Conservation (phyloP, 2,329 filamentous ascomycete species). For the Huntiella decipiens region DNA sequence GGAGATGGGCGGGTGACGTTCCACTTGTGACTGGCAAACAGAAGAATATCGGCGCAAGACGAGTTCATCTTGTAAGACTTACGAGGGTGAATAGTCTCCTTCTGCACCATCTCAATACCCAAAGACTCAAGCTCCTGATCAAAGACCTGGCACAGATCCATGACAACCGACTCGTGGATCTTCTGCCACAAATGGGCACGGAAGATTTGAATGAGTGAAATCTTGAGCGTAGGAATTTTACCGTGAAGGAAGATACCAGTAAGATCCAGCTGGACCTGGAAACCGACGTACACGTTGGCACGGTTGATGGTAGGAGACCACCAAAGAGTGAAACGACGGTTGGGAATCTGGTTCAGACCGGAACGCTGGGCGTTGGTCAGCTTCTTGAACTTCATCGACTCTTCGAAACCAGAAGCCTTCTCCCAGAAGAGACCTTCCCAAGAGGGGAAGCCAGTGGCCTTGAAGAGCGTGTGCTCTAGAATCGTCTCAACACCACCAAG, state of each 20-base stretch:
- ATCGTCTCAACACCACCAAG: constrained; percentile 95
- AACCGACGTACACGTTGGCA: constrained; percentile 96
- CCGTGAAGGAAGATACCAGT: constrained; percentile 98
- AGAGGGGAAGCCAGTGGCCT: constrained; percentile 85
- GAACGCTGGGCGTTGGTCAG: constrained; percentile 91
- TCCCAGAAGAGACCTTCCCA: constrained; percentile 97
- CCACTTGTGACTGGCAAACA: constrained; percentile 98
- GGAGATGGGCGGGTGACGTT: constrained; percentile 87
- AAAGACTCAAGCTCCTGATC: constrained; percentile 92
- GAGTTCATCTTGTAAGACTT: constrained; percentile 99
- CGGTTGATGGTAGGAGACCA: constrained; percentile 90
- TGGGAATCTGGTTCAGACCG: constrained; percentile 95
- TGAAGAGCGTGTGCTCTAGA: constrained; percentile 89
- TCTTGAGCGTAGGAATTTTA: constrained; percentile 95
- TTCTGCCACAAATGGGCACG: constrained; percentile 99
- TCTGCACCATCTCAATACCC: constrained; percentile 93
- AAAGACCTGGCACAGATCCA: constrained; percentile 97
- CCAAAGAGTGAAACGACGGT: constrained; percentile 95
- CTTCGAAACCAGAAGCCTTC: constrained; percentile 38
- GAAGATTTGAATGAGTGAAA: constrained; percentile 97
- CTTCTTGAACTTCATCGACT: constrained; percentile 94
- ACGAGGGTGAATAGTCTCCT: constrained; percentile 95
- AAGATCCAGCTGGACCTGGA: constrained; percentile 93
- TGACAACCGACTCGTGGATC: constrained; percentile 95
- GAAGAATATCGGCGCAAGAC: constrained; percentile 87